Evolutionary conservation across 176 grass and related monocot genomes (phyloP).

Genomic region (Carex parvula): DNA sequence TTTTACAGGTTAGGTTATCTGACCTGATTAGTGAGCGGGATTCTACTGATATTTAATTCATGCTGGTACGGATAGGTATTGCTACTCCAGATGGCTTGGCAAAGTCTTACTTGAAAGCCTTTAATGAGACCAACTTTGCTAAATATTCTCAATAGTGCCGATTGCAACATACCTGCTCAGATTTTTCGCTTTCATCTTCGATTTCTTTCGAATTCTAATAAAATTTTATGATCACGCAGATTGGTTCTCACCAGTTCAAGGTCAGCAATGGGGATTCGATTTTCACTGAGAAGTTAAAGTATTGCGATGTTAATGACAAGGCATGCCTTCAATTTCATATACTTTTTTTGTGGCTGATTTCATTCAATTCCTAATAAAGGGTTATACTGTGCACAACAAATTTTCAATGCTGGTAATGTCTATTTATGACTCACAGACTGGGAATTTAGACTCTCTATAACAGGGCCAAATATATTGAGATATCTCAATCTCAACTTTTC

Average conservation of each 20-base stretch:
- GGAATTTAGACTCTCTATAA: not conserved
- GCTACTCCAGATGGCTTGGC: not conserved
- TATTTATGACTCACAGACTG: not conserved
- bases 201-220: not conserved
- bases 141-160: constrained; percentile 4
- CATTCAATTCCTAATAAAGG: not conserved
- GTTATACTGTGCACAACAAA: not conserved
- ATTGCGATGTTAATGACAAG: constrained; percentile 92
- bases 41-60: not conserved
- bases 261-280: constrained; percentile 99
- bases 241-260: constrained; percentile 98
- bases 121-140: not conserved
- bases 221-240: constrained; percentile 35
- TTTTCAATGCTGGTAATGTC: not conserved
- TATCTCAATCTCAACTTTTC: no score
- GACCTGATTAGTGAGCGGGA: not conserved
- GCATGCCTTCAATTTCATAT: constrained; percentile 30
- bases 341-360: not conserved
- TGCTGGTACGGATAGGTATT: not conserved
- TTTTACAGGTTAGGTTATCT: not conserved
- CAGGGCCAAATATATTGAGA: no score
- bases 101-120: not conserved
- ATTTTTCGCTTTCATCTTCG: constrained; percentile 6
- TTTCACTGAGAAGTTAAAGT: constrained; percentile 93
- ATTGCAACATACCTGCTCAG: not conserved